Evolutionary conservation across 2,329 filamentous ascomycete species (phyloP), one percentile per base, ranked within the genome.

Genomic region (Penicillium olsonii): DNA sequence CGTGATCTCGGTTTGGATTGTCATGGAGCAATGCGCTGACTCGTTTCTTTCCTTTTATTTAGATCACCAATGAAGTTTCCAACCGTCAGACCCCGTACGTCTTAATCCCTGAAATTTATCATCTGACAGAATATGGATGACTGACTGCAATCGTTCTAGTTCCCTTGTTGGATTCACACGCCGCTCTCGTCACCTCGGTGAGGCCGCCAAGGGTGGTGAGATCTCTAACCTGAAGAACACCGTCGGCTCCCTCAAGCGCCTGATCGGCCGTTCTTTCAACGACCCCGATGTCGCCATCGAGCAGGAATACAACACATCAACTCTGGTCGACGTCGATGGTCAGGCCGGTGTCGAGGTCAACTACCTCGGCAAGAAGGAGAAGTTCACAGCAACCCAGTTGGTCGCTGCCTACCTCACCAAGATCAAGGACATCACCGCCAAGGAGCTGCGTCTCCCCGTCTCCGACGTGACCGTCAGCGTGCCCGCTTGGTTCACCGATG

Each of bases 161-260:
- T 91, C 94, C 56, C 81, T 99, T 60, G 94, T 99, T 66, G 92
- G 90, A 67, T 99, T 99, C 75, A 90, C 91, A 53, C 87, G 90
- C 71, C 96, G 95, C 79, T 86, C 84, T 74, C 88, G 94, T 79
- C 95, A 95, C 73, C 83, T 99, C 60, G 94, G 94, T 61, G 94
- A 99, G 79, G 76, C 89, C 50, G 94, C 94, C 63, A 97, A 97
- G 84, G 97, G 92, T 62, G 92, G 96, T 78, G 94, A 99, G 78
- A 95, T 96, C 71, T 96, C 92, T 69, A 99, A 99, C 82, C 85
- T 97, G 68, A 99, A 97, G 82, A 99, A 99, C 83, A 99, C 94
- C 62, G 89, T 99, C 77, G 81, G 84, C 73, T 92, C 85, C 61
- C 83, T 99, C 67, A 96, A 96, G 80, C 90, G 94, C 68, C 86